phyloP scores from a whole-genome alignment of 352 stramenopile species.

The Phytopythium boreale region DNA sequence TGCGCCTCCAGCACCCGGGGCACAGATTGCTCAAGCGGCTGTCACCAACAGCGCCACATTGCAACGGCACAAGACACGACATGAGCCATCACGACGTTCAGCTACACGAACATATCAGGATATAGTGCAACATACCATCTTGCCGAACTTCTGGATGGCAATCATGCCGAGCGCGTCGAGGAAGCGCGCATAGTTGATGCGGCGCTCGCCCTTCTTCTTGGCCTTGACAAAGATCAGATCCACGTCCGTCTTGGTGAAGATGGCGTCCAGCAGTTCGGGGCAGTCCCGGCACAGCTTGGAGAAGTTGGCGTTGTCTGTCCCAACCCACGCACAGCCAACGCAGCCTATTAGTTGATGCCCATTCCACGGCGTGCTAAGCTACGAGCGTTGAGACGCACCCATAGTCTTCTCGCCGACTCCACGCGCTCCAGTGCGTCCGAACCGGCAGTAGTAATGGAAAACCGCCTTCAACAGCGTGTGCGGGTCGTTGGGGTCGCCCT shows the following conservation, averaged over 20 bases:
- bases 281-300: constrained; percentile 83
- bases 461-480: constrained; percentile 77
- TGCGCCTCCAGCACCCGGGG: constrained; percentile 64
- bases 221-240: constrained; percentile 87
- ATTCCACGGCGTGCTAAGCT: not conserved
- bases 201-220: constrained; percentile 83
- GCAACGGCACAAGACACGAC: constrained; percentile 1
- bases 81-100: not conserved
- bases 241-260: constrained; percentile 73
- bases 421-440: constrained; percentile 67
- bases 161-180: constrained; percentile 85
- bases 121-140: constrained; percentile 39
- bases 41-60: no score
- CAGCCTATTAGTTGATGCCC: not conserved
- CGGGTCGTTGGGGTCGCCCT: constrained; percentile 72
- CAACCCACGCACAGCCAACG: not conserved
- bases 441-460: constrained; percentile 87
- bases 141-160: constrained; percentile 74
- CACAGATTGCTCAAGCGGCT: constrained; percentile 59
- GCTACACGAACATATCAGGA: not conserved
- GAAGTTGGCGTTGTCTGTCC: constrained; percentile 79
- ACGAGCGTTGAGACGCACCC: constrained; percentile 21
- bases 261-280: constrained; percentile 49
- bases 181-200: constrained; percentile 83
- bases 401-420: constrained; percentile 65